These are phyloP conservation scores for Podosphaera fusca DNA, from an alignment of 2,329 filamentous ascomycete genomes.

Conservation along the genomic window DNA sequence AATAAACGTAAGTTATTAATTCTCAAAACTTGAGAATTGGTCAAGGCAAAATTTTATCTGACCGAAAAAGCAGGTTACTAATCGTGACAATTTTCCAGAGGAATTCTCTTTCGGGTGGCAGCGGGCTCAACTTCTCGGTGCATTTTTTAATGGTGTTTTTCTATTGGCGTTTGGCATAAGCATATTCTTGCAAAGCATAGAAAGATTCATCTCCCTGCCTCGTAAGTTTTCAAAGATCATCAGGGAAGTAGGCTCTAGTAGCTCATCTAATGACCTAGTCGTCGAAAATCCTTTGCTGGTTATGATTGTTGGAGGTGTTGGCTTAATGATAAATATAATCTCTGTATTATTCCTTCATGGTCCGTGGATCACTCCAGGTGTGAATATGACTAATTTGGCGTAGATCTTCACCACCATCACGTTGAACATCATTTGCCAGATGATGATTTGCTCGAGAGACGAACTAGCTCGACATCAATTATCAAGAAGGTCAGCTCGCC, in stretches of 20 bases:
- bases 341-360: conserved; percentile 43
- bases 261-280: conserved; percentile 18
- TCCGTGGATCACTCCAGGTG: conserved; percentile 11
- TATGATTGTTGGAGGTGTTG: conserved; percentile 44
- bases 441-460: no score
- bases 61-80: conserved; percentile 25
- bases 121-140: conserved; percentile 46
- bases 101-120: conserved; percentile 55
- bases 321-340: conserved; percentile 43
- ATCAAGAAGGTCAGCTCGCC: neutral
- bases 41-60: neutral
- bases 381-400: neutral
- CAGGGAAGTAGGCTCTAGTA: conserved; percentile 19
- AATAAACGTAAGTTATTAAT: conserved; percentile 26
- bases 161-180: conserved; percentile 48
- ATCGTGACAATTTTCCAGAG: conserved; percentile 30
- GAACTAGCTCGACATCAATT: no score
- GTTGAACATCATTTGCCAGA: conserved; percentile 1
- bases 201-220: conserved; percentile 36
- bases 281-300: conserved; percentile 42
- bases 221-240: no score
- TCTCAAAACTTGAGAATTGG: neutral
- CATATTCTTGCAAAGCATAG: conserved; percentile 50
- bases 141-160: conserved; percentile 64
- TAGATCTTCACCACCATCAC: conserved; percentile 13